Evolutionary conservation across 345 rosid genomes (phyloP), one percentile per base, ranked within the genome.

Genomic region (Gossypium bickii): DNA sequence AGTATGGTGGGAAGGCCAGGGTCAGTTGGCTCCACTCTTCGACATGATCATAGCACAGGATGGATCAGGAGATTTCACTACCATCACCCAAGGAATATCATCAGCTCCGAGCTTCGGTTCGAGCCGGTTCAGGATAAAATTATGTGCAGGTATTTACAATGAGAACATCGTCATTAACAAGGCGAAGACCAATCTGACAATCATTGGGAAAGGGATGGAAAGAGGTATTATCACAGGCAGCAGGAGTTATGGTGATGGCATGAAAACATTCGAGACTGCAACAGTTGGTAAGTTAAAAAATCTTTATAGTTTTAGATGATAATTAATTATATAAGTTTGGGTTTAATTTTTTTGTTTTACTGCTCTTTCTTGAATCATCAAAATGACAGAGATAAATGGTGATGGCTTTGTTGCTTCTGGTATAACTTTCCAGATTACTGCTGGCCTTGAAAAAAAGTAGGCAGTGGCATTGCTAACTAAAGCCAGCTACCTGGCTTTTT

Each of bases 191-290:
- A 83, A 85, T 43, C 44, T 83, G 34, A 81, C 78, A 75, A 53
- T 86, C 43, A 51, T 80, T 1, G 86, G 89, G 10, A 85, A 86
- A 10, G 89, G 86, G 1, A 86, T 76, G 68, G 66, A 77, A 3
- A 44, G 22, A 13, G 81, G 86, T 2, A 59, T 83, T 11, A 70
- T 86, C 29, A 73, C 88, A n/a, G 88, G 88, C 10, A 77, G 73
- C 83, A 74, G 78, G 22, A 85, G 84, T 51, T 38, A 13, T 10
- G 61, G 77, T 20, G 85, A 82, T 63, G 83, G 86, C 2, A 70
- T 82, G 61, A 77, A 77, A 44, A 83, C 85, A 2, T 79, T 83
- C 58, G 77, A 72, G 1, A 47, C 85, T 0, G 85, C 83, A 16
- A 86, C 84, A 4, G 62, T 77, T 3, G 86, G 85, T 85, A 77